A percentile compares a stretch with the other conserved stretches of the same genome.
Conservation (phyloP, 768 basidiomycete species). For the Trametes sanguinea region DNA sequence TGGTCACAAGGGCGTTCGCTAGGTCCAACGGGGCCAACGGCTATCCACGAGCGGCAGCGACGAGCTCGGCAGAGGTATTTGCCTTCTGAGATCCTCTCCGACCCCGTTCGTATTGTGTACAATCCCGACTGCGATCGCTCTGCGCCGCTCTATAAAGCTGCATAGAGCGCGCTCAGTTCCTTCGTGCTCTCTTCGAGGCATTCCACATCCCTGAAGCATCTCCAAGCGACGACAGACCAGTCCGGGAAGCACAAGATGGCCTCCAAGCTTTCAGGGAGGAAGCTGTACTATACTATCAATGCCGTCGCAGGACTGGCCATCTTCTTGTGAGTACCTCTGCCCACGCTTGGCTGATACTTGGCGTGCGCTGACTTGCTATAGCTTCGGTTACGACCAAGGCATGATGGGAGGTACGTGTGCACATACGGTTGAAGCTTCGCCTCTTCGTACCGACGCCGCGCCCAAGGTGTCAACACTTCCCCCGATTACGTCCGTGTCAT, state of each 20-base stretch:
- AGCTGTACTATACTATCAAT: constrained; percentile 35
- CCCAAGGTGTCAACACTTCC: constrained; percentile 41
- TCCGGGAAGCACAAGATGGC: constrained; percentile 8
- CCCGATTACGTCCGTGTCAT: constrained; percentile 46
- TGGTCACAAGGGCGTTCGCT: constrained; percentile 15
- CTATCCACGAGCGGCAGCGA: constrained; percentile 13
- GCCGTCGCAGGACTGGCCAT: constrained; percentile 36
- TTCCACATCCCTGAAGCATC: neutral
- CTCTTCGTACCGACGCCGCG: neutral
- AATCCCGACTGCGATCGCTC: constrained; percentile 4
- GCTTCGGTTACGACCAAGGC: constrained; percentile 52
- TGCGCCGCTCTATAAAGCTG: constrained; percentile 8
- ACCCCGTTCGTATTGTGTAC: constrained; percentile 3
- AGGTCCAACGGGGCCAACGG: neutral
- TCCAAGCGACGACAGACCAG: neutral
- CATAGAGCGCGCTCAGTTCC: neutral
- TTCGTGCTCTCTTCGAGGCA: constrained; percentile 2
- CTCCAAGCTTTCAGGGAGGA: constrained; percentile 24
- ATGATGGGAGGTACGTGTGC: constrained; percentile 43
- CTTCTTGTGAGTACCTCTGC: constrained; percentile 33
- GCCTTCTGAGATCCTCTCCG: constrained; percentile 5
- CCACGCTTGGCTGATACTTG: neutral
- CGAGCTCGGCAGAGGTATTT: constrained; percentile 20
- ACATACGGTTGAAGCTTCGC: neutral
- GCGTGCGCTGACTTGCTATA: constrained; percentile 20